Percentiles rank a stretch among this genome's conserved stretches.
These are phyloP conservation scores for Fusarium agapanthi DNA, from an alignment of 2,329 filamentous ascomycete species.

Conservation along the genomic window DNA sequence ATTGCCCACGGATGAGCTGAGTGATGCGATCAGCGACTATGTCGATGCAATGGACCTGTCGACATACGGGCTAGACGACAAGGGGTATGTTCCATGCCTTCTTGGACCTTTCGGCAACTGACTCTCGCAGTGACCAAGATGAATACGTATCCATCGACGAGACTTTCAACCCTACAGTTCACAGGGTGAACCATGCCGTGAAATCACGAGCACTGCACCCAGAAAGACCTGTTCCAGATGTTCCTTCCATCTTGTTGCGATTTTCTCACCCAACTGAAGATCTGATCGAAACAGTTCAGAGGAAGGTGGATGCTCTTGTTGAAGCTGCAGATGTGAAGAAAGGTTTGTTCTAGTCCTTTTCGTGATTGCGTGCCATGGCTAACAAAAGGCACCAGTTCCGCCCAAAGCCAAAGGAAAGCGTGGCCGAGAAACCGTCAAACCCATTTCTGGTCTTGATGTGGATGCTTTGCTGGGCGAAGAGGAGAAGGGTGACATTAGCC, in stretches of 20 bases:
- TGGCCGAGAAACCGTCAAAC: conserved; percentile 75
- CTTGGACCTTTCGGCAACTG: neutral
- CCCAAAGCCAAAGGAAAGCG: conserved; percentile 80
- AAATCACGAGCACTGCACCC: conserved; percentile 82
- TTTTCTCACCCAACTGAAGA: conserved; percentile 78
- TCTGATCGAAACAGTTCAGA: conserved; percentile 65
- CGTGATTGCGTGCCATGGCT: conserved; percentile 2
- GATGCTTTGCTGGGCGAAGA: conserved; percentile 77
- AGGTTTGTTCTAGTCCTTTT: conserved; percentile 55
- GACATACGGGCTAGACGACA: conserved; percentile 74
- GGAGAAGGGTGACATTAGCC: conserved; percentile 55
- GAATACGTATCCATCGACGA: conserved; percentile 85
- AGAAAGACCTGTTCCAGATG: conserved; percentile 67
- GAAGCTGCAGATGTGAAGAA: conserved; percentile 83
- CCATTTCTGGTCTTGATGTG: conserved; percentile 89
- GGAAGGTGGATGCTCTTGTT: conserved; percentile 71
- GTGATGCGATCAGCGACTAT: conserved; percentile 86
- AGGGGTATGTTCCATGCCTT: conserved; percentile 63
- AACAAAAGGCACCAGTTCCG: conserved; percentile 64
- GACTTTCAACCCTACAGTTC: conserved; percentile 84
- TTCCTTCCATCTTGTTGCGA: conserved; percentile 71
- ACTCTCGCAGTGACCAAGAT: conserved; percentile 49
- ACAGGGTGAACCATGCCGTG: conserved; percentile 87
- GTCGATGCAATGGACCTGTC: conserved; percentile 94
- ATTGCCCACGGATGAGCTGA: conserved; percentile 78